Evolutionary conservation across 2,329 filamentous ascomycete species (phyloP), one percentile per base, ranked within the genome.

Genomic region (Rutstroemia sp.): DNA sequence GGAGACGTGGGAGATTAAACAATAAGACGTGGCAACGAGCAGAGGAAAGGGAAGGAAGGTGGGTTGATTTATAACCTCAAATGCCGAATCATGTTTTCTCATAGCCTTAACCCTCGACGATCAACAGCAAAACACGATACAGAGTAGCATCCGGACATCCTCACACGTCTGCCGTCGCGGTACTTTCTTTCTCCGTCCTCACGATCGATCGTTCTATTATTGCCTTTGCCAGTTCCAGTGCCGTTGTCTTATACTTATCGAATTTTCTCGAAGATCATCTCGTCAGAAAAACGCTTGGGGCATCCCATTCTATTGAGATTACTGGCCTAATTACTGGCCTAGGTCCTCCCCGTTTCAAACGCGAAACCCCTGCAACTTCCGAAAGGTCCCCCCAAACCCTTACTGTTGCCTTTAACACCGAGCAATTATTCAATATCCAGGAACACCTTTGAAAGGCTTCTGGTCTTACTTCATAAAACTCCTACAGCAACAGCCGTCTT

Each of bases 401-500:
- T 34, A 34, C 30, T 34, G 30, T 34, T 34, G 30, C 30, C 55
- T 38, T 42, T 51, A 51, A 51, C 38, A 54, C 46, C 53, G 53
- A 55, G 53, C 41, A 55, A 49, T 50, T 34, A 37, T 56, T 57
- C 56, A 47, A 60, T 56, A 57, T 51, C 51, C 51, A 45, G 56
- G 48, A 53, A n/a, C 16, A 27, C 48, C 41, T 38, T 54, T 25
- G 30, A 10, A 38, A 14, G 17, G 27, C 27, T 48, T 5, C 23
- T 27, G 21, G 37, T 37, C 30, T 23, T 54, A 59, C 60, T 57
- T 62, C 60, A 61, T 58, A 51, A 61, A 47, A 58, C 57, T 27
- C 57, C 61, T 58, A 60, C 51, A 58, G 60, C 63, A 64, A 64
- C 63, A 64, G 63, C 64, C 58, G 52, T 48, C 27, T 52, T 46